A percentile compares a stretch with the other conserved stretches of the same genome.
phyloP scores from a whole-genome alignment of 768 basidiomycete genomes.

The Lactarius vividus region DNA sequence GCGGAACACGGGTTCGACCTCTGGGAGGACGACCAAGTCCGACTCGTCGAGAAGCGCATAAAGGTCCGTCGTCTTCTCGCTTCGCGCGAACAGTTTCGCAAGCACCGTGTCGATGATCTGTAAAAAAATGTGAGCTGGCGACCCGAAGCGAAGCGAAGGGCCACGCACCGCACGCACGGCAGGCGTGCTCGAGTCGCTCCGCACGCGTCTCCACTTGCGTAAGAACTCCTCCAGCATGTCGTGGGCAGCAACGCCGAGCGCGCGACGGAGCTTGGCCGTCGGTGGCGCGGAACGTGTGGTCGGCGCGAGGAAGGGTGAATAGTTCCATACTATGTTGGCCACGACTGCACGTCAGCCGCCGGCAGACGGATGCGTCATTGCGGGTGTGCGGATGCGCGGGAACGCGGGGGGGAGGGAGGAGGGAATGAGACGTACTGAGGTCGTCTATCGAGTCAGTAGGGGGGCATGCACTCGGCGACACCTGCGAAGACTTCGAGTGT shows the following conservation, averaged over 20 bases:
- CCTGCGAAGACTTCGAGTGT: slow-evolving; percentile 72
- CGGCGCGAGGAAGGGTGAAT: slow-evolving; percentile 80
- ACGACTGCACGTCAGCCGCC: slow-evolving; percentile 80
- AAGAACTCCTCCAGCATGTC: slow-evolving; percentile 76
- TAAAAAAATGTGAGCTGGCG: not conserved
- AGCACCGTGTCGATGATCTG: slow-evolving; percentile 82
- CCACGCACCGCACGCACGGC: slow-evolving; percentile 29
- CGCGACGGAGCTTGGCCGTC: slow-evolving; percentile 63
- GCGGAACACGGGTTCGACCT: slow-evolving; percentile 60
- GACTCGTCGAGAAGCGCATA: slow-evolving; percentile 56
- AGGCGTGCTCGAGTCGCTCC: slow-evolving; percentile 37
- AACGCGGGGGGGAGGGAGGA: slow-evolving; percentile 5
- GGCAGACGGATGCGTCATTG: slow-evolving; percentile 39
- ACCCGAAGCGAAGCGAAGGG: not conserved
- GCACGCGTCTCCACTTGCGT: slow-evolving; percentile 54
- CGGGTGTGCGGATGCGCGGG: slow-evolving; percentile 29
- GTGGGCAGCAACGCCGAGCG: slow-evolving; percentile 60
- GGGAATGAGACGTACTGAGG: slow-evolving; percentile 66
- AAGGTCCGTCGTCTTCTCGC: slow-evolving; percentile 60
- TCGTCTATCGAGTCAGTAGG: slow-evolving; percentile 71
- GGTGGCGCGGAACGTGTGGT: slow-evolving; percentile 65
- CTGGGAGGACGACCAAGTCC: slow-evolving; percentile 49
- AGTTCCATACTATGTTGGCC: slow-evolving; percentile 87
- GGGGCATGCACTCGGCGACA: slow-evolving; percentile 66
- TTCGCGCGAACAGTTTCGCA: slow-evolving; percentile 66